These are phyloP conservation scores for Fusarium verrucosum DNA, from an alignment of 2,329 filamentous ascomycete species.

Conservation along the genomic window DNA sequence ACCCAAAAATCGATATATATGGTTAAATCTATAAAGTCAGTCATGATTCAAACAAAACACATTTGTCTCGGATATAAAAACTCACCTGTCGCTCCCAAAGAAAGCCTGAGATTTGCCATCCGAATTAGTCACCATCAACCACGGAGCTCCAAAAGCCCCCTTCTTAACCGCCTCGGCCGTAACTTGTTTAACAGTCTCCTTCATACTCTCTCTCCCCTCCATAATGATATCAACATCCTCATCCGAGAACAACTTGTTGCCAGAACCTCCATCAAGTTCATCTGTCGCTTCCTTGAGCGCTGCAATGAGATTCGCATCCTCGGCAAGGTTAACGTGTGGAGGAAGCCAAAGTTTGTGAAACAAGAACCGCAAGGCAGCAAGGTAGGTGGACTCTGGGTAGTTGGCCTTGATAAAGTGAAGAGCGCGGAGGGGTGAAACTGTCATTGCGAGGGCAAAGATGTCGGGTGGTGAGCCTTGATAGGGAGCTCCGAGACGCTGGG, in stretches of 20 bases:
- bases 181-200: constrained; percentile 59
- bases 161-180: constrained; percentile 69
- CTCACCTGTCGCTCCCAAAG: constrained; percentile 76
- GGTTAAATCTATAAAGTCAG: constrained; percentile 64
- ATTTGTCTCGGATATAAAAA: neutral
- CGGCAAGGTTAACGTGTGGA: constrained; percentile 66
- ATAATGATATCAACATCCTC: constrained; percentile 66
- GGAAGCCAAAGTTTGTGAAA: constrained; percentile 71
- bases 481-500: constrained; percentile 51
- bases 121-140: constrained; percentile 72
- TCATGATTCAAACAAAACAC: neutral
- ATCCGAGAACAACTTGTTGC: constrained; percentile 55
- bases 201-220: constrained; percentile 58
- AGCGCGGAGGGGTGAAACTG: constrained; percentile 68
- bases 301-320: constrained; percentile 61
- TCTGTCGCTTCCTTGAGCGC: constrained; percentile 48
- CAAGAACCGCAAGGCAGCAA: constrained; percentile 63
- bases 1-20: constrained; percentile 72
- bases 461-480: constrained; percentile 52
- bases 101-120: constrained; percentile 71
- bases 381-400: constrained; percentile 60
- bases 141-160: constrained; percentile 81
- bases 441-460: constrained; percentile 56
- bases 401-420: constrained; percentile 72
- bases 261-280: constrained; percentile 33